Evolutionary conservation across 129 eudicot species (phyloP), one percentile per base, ranked within the genome.

Genomic region (Centrapalus pauciflorus): DNA sequence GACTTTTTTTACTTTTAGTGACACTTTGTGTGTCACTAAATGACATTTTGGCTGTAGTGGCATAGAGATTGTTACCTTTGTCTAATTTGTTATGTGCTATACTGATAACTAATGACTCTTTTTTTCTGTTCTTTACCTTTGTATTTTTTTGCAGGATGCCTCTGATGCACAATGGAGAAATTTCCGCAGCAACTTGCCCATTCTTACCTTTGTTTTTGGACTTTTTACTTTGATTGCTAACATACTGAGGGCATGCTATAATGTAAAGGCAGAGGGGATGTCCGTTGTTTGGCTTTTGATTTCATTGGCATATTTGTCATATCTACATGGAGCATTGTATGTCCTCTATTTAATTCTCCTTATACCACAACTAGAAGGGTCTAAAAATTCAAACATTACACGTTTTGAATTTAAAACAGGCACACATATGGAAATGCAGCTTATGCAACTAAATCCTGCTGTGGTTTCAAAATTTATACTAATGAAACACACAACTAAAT

Each of bases 161-260:
- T 88, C 99, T 61, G 99, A 93, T 89, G 87, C 87, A 29, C 96
- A 93, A 45, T 93, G 99, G 96, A 85, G 96, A 74, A 88, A 93
- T 71, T 88, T 93, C 32, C 88, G 96, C 17, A 79, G 80, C 67
- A 93, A 93, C 75, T 80, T 93, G 56, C 84, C 86, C 5, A 86
- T 86, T 76, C 82, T 93, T 14, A 81, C 95, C 5, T 34, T 63
- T 51, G 96, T 89, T 51, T 89, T 89, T 69, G 99, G 92, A 74
- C 63, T 79, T 17, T 86, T 93, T 61, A 84, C 84, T 0, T 52
- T 79, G 77, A 52, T 86, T 4, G 99, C 96, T 58, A 79, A 77
- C 67, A 33, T 32, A 8, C 32, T 76, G 50, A 84, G 89, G 77
- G 25, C 74, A 61, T 38, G 45, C n/a, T 85, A 45, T 70, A 49